Base-by-base conservation (phyloP, 208 protist genomes). In the Balamuthia mandrillaris region DNA sequence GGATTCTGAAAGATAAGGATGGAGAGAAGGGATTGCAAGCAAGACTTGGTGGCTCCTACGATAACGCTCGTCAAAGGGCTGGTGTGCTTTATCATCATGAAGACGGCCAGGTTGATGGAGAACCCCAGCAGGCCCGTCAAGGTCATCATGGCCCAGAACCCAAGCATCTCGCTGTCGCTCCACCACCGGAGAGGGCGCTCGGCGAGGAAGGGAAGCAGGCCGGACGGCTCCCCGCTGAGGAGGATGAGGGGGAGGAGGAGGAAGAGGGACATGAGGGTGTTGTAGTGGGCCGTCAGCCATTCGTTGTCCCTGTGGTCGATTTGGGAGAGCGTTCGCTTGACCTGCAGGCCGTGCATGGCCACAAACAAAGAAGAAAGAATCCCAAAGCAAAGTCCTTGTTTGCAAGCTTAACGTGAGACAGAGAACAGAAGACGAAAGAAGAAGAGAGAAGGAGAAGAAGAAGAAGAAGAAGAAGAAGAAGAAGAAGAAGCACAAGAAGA, bases 61-160 rank as follows among this genome's bases (percentile, higher is more conserved):
- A 94, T 86, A 7, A 68, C 88, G 70, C 93, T 90, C 9, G 92
- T 93, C 9, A 94, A 77, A 31, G 92, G 90, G 5, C 51, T 78
- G 0, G 92, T 94, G 65, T 63, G 44, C 72, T 94, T 93, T 44
- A 94, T 94, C 70, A 93, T 88, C 58, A 91, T 56, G 39, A 89
- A 87, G 18, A 88, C 81, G 24, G 87, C 86, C 51, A 94, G 86
- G 72, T 85, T 91, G 56, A 94, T 93, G 0, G 87, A 21, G 33
- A 87, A 90, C 7, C 92, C 92, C 21, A 92, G 49, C 18, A 92
- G 21, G 75, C 87, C 92, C 35, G 88, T 72, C 35, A 93, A 29
- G 10, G 86, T 90, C 85, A 90, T 89, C 29, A 88, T 74, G 0
- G 74, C 2, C 92, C 92, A 94, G 58, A 91, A 92, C 18, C 24